Base-by-base conservation (phyloP, 1,139 yeast species). In the Insectozyma bohioensis region DNA sequence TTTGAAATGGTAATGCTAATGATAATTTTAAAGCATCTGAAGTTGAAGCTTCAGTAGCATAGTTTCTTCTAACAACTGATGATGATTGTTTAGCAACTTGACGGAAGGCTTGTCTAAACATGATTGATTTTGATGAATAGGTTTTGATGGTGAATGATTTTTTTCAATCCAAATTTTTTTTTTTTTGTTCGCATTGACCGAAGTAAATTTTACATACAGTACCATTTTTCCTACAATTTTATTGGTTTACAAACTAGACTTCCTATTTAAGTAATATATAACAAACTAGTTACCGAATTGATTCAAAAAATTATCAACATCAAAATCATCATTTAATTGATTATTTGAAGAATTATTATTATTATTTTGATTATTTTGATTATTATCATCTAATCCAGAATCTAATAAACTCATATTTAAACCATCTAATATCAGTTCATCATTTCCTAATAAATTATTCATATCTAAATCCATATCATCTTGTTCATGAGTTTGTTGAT, bases 1-100 rank as follows among this genome's bases (percentile, higher is more conserved):
- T 79, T 64, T 81, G 80, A 63, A 84, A 88, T 45, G 97, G 97
- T 54, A 92, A 78, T 41, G 97, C 94, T 58, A 92, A 79, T 35
- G 95, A 85, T 56, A 94, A 77, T 64, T 81, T 85, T 65, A 92
- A 76, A 50, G 82, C 84, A 58, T 85, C 95, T 47, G 85, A 68
- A 38, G 78, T 58, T 37, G 80, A 81, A 43, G 83, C 74, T 47
- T 85, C 95, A 57, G 92, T 95, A 53, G 97, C 97, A 56, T 87
- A 86, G n/a, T n/a, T n/a, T 42, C 84, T 73, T 80, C 95, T 85
- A 62, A 77, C 81, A 48, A 80, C 78, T 45, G 74, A 72, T 53
- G 69, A 57, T 45, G 80, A 70, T 56, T 79, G 80, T 66, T 82
- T 78, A 51, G 83, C 74, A 52, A 77, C 74, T 58, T 81, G 72